Evolutionary conservation across 441 rosid species (phyloP).

Genomic region (Codiaeum variegatum): DNA sequence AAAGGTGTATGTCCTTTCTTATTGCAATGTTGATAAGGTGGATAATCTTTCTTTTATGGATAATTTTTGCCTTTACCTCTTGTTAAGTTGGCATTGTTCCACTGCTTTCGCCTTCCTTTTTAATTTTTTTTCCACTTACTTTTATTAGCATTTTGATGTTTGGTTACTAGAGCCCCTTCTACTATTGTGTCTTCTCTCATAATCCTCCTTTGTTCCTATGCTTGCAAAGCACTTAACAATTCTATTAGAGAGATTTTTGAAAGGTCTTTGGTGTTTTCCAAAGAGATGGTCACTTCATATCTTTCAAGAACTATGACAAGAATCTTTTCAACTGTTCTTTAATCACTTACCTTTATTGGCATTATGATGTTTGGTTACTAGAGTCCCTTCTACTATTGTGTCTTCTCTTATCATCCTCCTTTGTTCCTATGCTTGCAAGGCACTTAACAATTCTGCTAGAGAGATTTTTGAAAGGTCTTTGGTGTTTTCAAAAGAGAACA

Average conservation of each 20-base stretch:
- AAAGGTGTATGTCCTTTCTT: not conserved
- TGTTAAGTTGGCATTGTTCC: too few relatives aligned
- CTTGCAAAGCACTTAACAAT: not conserved
- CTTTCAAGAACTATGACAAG: not conserved
- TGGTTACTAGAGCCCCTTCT: not conserved
- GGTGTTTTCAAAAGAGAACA: not conserved
- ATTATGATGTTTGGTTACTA: not conserved
- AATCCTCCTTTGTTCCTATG: not conserved
- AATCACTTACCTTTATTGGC: not conserved
- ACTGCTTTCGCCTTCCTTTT: not conserved
- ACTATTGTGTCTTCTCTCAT: not conserved
- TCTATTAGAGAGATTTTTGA: constrained; percentile 1
- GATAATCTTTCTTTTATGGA: not conserved
- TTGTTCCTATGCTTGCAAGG: constrained; percentile 2
- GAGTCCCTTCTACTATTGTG: not conserved
- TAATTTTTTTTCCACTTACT: not conserved
- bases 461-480: constrained; percentile 12
- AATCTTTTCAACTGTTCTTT: not conserved
- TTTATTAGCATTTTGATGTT: not conserved
- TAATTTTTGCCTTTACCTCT: too few relatives aligned
- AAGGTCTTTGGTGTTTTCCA: constrained; percentile 11
- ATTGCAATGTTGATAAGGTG: not conserved
- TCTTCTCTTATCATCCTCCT: not conserved
- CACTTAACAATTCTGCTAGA: not conserved
- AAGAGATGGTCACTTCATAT: not conserved